Evolutionary conservation across 805 yeast species (phyloP).

Genomic region (Candida nonsorbophila): DNA sequence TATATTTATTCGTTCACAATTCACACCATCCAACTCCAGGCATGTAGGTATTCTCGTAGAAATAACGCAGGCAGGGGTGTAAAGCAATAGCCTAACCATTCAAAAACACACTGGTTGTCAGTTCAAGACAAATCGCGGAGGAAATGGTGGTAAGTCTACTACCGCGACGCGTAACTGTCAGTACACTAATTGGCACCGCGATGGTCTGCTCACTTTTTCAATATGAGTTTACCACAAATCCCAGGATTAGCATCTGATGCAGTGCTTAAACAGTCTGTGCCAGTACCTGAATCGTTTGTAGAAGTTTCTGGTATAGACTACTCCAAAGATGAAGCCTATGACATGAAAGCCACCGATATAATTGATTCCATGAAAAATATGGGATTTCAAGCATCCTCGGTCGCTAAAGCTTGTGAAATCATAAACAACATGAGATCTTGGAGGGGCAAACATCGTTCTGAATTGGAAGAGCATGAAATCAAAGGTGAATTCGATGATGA

Average conservation of each 20-base stretch:
- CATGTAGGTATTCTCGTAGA: too few species aligned
- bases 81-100: too few species aligned
- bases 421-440: conserved; percentile 88
- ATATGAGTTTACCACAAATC: conserved; percentile 6
- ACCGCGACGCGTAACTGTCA: too few species aligned
- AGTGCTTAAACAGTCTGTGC: conserved; percentile 78
- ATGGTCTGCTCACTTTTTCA: too few species aligned
- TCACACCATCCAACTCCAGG: too few species aligned
- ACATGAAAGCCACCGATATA: conserved; percentile 76
- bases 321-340: conserved; percentile 66
- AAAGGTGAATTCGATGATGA: conserved; percentile 74
- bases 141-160: too few species aligned
- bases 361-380: conserved; percentile 81
- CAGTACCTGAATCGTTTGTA: conserved; percentile 75
- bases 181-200: too few species aligned
- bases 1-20: too few species aligned
- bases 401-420: conserved; percentile 86
- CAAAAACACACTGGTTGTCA: too few species aligned
- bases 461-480: conserved; percentile 57
- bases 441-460: conserved; percentile 78
- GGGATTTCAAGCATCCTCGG: conserved; percentile 95
- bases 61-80: too few species aligned
- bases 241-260: conserved; percentile 88
- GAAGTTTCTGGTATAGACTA: conserved; percentile 89
- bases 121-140: too few species aligned